These are phyloP conservation scores for Lithocarpus polystachyus DNA, from an alignment of 306 rosid species.

Conservation along the genomic window DNA sequence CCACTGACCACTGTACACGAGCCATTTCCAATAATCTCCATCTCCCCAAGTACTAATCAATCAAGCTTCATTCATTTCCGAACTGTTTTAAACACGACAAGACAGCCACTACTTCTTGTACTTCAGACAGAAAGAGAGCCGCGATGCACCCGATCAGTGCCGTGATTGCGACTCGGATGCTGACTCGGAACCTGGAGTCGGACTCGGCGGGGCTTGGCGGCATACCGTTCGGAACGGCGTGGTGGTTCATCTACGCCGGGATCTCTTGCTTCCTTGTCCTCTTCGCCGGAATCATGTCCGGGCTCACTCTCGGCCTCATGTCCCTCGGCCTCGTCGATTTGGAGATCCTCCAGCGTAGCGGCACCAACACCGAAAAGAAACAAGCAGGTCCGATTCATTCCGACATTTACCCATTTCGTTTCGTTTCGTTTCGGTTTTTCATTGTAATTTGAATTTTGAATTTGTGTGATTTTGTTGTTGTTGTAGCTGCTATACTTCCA, in stretches of 20 bases:
- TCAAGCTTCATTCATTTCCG: too few species aligned
- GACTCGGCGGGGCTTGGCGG: conserved; percentile 16
- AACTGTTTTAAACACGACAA: too few species aligned
- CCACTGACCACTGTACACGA: too few species aligned
- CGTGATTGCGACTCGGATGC: conserved; percentile 49
- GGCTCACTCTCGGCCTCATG: conserved; percentile 94
- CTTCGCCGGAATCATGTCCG: conserved; percentile 99
- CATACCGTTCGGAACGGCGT: conserved; percentile 53
- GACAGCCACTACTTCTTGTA: background rate
- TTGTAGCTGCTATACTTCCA: conserved; percentile 75
- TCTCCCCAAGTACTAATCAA: too few species aligned
- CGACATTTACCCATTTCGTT: background rate
- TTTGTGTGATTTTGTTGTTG: background rate
- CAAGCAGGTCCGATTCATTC: conserved; percentile 63
- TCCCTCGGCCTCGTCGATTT: conserved; percentile 94
- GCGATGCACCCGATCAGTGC: conserved; percentile 47
- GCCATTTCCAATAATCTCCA: too few species aligned
- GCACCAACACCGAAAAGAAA: conserved; percentile 70
- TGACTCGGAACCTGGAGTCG: conserved; percentile 42
- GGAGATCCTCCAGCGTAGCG: conserved; percentile 92
- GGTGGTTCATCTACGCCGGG: conserved; percentile 81
- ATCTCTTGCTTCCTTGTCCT: conserved; percentile 60
- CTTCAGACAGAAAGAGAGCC: background rate
- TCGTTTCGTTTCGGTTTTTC: background rate
- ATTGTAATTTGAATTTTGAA: background rate